These are phyloP conservation scores for Solanum chmielewskii DNA, from an alignment of 257 asterid species.

Conservation along the genomic window DNA sequence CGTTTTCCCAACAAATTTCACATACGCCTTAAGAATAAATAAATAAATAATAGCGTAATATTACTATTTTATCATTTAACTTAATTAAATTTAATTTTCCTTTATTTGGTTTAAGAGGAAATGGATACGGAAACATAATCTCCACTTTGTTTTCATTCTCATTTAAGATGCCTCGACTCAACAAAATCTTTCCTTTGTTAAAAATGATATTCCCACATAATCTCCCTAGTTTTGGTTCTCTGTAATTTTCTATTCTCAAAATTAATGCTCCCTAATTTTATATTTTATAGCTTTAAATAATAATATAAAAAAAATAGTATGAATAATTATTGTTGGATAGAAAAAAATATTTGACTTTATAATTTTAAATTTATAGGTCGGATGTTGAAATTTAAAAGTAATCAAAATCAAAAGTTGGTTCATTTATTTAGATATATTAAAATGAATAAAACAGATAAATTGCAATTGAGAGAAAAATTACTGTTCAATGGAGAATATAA, in stretches of 20 bases:
- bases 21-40: too few species aligned
- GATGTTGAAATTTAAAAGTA: not conserved
- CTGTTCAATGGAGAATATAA: not conserved
- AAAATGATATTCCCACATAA: not conserved
- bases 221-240: not conserved
- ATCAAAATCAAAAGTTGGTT: not conserved
- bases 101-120: not conserved
- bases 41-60: too few species aligned
- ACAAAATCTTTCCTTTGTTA: not conserved
- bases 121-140: not conserved
- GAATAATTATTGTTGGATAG: too few species aligned
- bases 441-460: not conserved
- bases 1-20: too few species aligned
- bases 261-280: not conserved
- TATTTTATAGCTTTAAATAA: too few species aligned
- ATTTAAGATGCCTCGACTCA: not conserved
- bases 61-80: too few species aligned
- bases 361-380: not conserved
- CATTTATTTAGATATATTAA: not conserved
- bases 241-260: not conserved
- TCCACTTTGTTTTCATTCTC: not conserved
- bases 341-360: not conserved
- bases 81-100: not conserved
- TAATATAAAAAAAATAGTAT: too few species aligned
- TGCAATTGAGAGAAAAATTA: not conserved